phyloP scores from a whole-genome alignment of 2,329 filamentous ascomycete species.

The Lojkania enalia region DNA sequence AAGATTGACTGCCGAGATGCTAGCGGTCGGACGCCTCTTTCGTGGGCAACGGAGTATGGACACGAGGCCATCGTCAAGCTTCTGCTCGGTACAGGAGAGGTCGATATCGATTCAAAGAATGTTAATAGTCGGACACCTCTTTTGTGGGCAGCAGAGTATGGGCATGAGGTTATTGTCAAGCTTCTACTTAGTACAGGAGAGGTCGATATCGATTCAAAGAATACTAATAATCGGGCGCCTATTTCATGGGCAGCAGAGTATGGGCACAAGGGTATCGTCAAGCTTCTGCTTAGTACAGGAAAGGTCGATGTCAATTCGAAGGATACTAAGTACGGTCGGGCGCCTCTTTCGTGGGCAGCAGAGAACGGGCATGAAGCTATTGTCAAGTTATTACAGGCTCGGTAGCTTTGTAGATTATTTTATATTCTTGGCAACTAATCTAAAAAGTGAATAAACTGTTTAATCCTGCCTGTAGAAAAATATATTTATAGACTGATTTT shows the following conservation, averaged over 20 bases:
- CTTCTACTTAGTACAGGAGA: constrained; percentile 2
- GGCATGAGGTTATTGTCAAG: constrained; percentile 2
- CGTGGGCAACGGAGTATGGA: neutral
- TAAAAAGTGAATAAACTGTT: no score
- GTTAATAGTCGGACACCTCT: no score
- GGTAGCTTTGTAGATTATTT: no score
- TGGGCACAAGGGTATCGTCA: constrained; percentile 2
- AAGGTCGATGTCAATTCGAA: neutral
- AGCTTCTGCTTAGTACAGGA: neutral
- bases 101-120: no score
- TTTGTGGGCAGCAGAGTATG: neutral
- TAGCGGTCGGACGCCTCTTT: constrained; percentile 1
- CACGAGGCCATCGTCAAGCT: constrained; percentile 3
- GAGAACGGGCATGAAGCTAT: constrained; percentile 2
- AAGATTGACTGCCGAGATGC: no score
- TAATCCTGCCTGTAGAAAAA: no score
- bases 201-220: neutral
- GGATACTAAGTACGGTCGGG: neutral
- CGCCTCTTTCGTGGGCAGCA: neutral
- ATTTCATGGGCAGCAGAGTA: neutral
- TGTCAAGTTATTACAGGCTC: constrained; percentile 5
- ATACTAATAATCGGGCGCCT: neutral
- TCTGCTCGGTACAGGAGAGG: constrained; percentile 1
- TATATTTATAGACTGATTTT: no score
- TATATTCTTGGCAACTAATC: no score